Evolutionary conservation across 768 basidiomycete genomes (phyloP).

Genomic region (Auricularia sp.): DNA sequence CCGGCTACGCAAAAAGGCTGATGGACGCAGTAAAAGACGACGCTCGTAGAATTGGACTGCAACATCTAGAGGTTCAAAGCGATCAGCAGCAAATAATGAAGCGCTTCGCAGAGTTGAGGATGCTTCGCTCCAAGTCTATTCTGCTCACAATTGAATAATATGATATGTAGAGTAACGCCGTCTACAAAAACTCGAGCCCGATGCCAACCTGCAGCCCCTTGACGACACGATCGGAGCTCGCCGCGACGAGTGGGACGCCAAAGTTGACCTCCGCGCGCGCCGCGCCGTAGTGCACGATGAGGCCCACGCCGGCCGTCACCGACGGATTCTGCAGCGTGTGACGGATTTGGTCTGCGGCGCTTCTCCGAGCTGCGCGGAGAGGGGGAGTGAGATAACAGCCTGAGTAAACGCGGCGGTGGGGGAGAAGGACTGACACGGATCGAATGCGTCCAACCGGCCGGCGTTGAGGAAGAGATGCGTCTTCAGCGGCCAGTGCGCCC

Average conservation of each 20-base stretch:
- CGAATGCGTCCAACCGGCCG: conserved; percentile 56
- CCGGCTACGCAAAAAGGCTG: too few species aligned
- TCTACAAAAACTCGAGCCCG: conserved; percentile 64
- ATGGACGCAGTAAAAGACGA: too few species aligned
- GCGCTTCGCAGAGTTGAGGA: too few species aligned
- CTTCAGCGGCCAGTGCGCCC: conserved; percentile 78
- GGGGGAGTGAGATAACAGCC: conserved; percentile 15
- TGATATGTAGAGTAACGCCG: neutral
- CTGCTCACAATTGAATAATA: neutral
- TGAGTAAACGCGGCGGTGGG: neutral
- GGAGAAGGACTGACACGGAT: conserved; percentile 36
- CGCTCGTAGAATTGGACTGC: too few species aligned
- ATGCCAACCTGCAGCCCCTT: conserved; percentile 75
- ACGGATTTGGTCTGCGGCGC: conserved; percentile 30
- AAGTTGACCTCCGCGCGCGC: conserved; percentile 83
- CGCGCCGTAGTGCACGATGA: conserved; percentile 76
- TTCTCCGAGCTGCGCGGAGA: conserved; percentile 12
- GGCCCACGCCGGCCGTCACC: conserved; percentile 69
- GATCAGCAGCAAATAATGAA: too few species aligned
- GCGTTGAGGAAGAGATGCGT: conserved; percentile 73
- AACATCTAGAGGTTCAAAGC: too few species aligned
- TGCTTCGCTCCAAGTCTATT: too few species aligned
- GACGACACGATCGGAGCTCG: conserved; percentile 51
- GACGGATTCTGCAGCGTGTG: conserved; percentile 45
- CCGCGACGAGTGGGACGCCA: conserved; percentile 68